Conservation (phyloP, 345 rosid species). For the Gossypium turneri region DNA sequence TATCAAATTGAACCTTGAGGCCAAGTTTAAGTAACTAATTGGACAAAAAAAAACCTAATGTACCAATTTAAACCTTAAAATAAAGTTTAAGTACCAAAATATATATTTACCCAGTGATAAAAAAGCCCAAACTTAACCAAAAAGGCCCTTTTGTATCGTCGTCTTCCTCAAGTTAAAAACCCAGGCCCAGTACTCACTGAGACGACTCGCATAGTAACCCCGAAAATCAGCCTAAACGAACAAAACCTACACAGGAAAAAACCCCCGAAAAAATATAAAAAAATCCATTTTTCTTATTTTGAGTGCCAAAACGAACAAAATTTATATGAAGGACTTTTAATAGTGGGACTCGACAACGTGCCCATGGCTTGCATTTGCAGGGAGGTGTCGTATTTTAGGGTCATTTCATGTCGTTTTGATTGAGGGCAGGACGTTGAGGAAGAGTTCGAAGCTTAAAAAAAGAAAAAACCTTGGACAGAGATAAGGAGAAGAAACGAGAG, state of each 20-base stretch:
- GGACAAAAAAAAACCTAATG: too few species aligned
- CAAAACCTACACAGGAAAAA: background rate
- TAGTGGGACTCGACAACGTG: slow-evolving; percentile 6
- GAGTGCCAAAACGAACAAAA: slow-evolving; percentile 14
- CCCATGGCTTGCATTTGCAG: slow-evolving; percentile 28
- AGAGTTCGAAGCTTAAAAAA: slow-evolving; percentile 25
- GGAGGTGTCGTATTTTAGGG: slow-evolving; percentile 22
- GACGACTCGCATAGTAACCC: slow-evolving; percentile 7
- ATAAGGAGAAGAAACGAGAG: background rate
- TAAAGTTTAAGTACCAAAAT: too few species aligned
- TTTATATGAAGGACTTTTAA: slow-evolving; percentile 6
- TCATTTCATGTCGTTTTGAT: slow-evolving; percentile 25
- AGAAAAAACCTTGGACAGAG: slow-evolving; percentile 47
- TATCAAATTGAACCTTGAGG: too few species aligned
- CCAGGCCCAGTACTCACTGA: slow-evolving; percentile 19
- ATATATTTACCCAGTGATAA: too few species aligned
- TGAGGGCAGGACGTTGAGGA: slow-evolving; percentile 11
- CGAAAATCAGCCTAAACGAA: background rate
- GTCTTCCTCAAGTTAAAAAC: slow-evolving; percentile 9
- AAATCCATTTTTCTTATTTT: background rate
- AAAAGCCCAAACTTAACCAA: too few species aligned
- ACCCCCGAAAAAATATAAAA: background rate
- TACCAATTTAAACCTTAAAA: too few species aligned
- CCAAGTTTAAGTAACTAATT: too few species aligned
- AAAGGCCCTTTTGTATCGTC: background rate